Base-by-base conservation (phyloP, 495 filamentous ascomycete genomes). In the Coniosporium apollinis region DNA sequence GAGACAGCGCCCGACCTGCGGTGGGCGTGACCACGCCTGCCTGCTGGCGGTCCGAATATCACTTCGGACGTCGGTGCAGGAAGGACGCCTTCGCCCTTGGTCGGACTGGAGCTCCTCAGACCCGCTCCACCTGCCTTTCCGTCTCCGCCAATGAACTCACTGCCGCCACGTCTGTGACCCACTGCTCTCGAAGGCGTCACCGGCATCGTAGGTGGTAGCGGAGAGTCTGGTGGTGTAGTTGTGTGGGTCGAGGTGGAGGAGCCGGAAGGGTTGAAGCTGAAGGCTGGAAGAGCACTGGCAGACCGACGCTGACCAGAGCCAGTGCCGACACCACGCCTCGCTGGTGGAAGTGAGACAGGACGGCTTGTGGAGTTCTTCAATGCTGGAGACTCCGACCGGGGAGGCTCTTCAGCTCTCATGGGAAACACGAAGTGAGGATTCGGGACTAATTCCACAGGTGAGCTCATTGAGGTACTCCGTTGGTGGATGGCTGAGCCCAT, bases 1-100 rank as follows among this genome's bases (percentile, higher is more conserved):
- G 83, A 89, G 8, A 92, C 74, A 1, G 85, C 85, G 22, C 71
- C 75, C n/a, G 82, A 91, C 38, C 85, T 71, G 33, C 83, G 71
- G 59, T 92, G 85, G 9, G 75, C 75, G 57, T 94, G 85, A 14
- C 80, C 72, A 46, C 79, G 68, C 37, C 69, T 62, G 19, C 63
- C 60, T 19, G 53, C 40, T 7, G 66, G 51, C 28, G 62, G 66
- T 5, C 61, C 63, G 30, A 58, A 47, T 19, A 52, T 44, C 14
- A 59, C 55, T n/a, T 57, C 54, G 22, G 62, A 56, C n/a, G 57
- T 60, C 22, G 51, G 38, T 0, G 72, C 60, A 4, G 61, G 57
- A 42, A 67, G 59, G 19, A 64, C 55, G 33, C 67, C 69, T 17
- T 76, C 76, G 17, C 60, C 64, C 42, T 73, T 78, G 8, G 67